Evolutionary conservation across 176 grass and related monocot species (phyloP), one percentile per base, ranked within the genome.

Genomic region (Otatea glauca): DNA sequence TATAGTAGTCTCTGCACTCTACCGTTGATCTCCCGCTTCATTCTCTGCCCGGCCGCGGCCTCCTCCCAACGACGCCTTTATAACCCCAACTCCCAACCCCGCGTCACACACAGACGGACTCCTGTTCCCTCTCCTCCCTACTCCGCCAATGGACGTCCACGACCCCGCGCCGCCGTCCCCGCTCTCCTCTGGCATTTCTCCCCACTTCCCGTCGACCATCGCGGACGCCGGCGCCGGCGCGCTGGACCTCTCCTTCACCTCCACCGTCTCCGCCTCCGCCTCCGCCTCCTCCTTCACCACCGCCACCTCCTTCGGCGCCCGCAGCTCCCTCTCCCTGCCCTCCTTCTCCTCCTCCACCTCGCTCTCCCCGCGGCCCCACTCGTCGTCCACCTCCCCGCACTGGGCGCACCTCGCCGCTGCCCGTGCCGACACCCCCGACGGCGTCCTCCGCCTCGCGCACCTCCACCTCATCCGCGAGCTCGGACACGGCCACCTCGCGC

Each of bases 401-500:
- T 97, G 94, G 94, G 55, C 76, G 16, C 87, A 86, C 62, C 88
- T 97, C 49, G 68, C 82, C 29, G 87, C 90, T 14, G 79, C 90
- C 4, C 72, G 86, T 29, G 86, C 86, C 9, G 81, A 83, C 60
- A 67, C 88, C 3, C 76, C 89, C 7, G 92, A 94, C 70, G 92
- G 92, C 79, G 64, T 88, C 6, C 92, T 97, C 42, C 94, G 89
- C 84, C 94, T 97, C 21, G 76, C 83, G 3, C 92, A 97, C 77
- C 88, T 97, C 58, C 89, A 89, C 69, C 88, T 97, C 59, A 16
- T 94, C 77, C 94, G 92, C 55, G 90, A 88, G 56, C 92, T 97
- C 60, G 94, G 94, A 20, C 88, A 91, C 9, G 94, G 94, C 0
- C 92, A 97, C 84, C 94, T 97, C 78, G 92, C 94, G 9, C 87